Base-by-base conservation (phyloP, 2,329 filamentous ascomycete species). In the Colletotrichum eremochloae region DNA sequence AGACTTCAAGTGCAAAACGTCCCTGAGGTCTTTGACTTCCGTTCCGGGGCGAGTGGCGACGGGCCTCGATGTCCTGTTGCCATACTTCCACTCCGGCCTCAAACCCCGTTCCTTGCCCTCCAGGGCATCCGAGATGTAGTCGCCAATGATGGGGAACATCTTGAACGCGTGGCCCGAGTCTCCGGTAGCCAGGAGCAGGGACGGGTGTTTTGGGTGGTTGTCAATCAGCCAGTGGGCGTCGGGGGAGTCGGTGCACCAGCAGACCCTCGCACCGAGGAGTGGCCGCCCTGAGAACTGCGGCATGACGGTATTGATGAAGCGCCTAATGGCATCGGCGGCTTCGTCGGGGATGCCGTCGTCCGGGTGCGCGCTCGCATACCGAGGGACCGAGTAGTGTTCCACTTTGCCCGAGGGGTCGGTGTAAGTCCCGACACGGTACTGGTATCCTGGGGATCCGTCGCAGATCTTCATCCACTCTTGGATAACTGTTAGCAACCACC, bases 161-260 rank as follows among this genome's bases (percentile, higher is more conserved):
- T 78, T 78, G 58, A 78, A 78, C 1, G 75, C 76, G 42, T 78
- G 77, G 0, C 76, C 76, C 1, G 77, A 78, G 46, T 78, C 76
- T 1, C 76, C 75, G 1, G 77, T 77, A 0, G 73, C 76, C 8
- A 78, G 53, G 0, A 77, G 67, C 4, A 78, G 56, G 2, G 69
- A 53, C 2, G 70, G 44, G 33, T 76, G 38, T 60, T 71, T 72
- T 11, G 74, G 75, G 9, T 77, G 74, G 20, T 67, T 67, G 52
- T 81, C 79, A 14, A 81, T 76, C 1, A 81, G 75, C 38, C 77
- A 81, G 67, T 81, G 79, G 62, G 81, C 79, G 56, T 81, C 79
- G 8, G 77, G 79, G 0, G 79, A 78, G 38, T 81, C 80, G 0
- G 79, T 80, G 53, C 80, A 81, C 80, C 80, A 81, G 63, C 79